Conservation (phyloP, 768 basidiomycete genomes). For the Xerocomus potaroensis region DNA sequence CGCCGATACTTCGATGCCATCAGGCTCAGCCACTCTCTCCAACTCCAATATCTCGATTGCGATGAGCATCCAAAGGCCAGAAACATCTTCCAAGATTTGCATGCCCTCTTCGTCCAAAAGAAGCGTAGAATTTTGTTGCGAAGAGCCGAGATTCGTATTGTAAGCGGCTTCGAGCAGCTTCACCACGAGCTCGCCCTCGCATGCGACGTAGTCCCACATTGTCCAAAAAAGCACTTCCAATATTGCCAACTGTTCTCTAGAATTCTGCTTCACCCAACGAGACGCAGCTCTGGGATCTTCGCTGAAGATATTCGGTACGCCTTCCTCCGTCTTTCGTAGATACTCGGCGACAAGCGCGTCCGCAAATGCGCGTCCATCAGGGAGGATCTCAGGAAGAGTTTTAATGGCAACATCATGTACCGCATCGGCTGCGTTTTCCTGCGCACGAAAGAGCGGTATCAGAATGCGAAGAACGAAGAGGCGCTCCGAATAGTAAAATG, state of each 20-base stretch:
- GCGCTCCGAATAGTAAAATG: conserved; percentile 80
- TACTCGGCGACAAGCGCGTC: conserved; percentile 59
- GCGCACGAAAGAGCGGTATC: conserved; percentile 71
- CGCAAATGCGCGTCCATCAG: conserved; percentile 62
- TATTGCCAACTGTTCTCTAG: conserved; percentile 72
- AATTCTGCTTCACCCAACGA: conserved; percentile 70
- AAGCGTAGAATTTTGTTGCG: conserved; percentile 58
- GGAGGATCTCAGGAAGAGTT: conserved; percentile 55
- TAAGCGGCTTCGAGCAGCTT: conserved; percentile 64
- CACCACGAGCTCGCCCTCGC: conserved; percentile 59
- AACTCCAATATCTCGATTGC: conserved; percentile 78
- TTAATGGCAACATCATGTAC: conserved; percentile 51
- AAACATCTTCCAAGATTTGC: conserved; percentile 61
- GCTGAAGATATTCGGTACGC: conserved; percentile 41
- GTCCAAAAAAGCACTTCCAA: conserved; percentile 88
- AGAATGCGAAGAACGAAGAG: conserved; percentile 65
- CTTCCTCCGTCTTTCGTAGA: conserved; percentile 43
- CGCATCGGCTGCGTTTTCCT: conserved; percentile 52
- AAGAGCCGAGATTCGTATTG: conserved; percentile 56
- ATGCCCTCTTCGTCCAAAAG: conserved; percentile 72
- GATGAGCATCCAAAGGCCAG: conserved; percentile 74
- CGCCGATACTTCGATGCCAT: conserved; percentile 47
- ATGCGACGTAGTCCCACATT: conserved; percentile 73
- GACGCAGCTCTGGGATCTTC: conserved; percentile 55
- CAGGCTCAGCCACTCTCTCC: conserved; percentile 58